Percentiles rank a stretch among this genome's conserved stretches.
These are phyloP conservation scores for Suaeda aralocaspica DNA, from an alignment of 148 eudicot species.

Conservation along the genomic window DNA sequence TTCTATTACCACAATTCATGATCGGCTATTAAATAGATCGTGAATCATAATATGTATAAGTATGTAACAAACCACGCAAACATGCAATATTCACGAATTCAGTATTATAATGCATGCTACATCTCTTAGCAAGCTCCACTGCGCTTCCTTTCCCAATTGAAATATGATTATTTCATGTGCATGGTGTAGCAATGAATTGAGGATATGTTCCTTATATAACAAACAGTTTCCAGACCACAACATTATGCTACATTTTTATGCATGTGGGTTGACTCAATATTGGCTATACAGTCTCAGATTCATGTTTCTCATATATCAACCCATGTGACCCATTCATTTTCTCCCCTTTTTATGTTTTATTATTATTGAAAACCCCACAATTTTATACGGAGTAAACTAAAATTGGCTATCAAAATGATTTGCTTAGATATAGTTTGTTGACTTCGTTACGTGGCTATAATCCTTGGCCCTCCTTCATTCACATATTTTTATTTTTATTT, in stretches of 20 bases:
- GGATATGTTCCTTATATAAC: slow-evolving; percentile 22
- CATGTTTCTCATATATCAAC: slow-evolving; percentile 7
- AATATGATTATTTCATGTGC: slow-evolving; percentile 22
- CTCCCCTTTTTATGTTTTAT: background rate
- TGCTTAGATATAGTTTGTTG: too few relatives aligned
- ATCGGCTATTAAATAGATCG: too few relatives aligned
- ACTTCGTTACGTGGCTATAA: too few relatives aligned
- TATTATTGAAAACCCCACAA: background rate
- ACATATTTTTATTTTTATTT: too few relatives aligned
- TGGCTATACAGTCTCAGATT: slow-evolving; percentile 8
- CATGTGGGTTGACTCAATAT: slow-evolving; percentile 29
- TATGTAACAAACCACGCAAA: too few relatives aligned
- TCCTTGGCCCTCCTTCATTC: too few relatives aligned
- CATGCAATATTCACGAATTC: background rate
- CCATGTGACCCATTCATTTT: slow-evolving; percentile 21
- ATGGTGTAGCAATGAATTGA: slow-evolving; percentile 1
- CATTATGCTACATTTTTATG: slow-evolving; percentile 3
- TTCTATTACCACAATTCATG: too few relatives aligned
- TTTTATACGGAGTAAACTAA: too few relatives aligned
- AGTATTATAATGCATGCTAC: background rate
- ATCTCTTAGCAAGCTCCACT: background rate
- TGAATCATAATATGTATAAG: too few relatives aligned
- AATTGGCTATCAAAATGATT: background rate
- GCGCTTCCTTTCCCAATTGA: background rate
- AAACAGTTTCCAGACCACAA: slow-evolving; percentile 28